Conservation (phyloP, 257 asterid genomes). For the Cruciata laevipes region DNA sequence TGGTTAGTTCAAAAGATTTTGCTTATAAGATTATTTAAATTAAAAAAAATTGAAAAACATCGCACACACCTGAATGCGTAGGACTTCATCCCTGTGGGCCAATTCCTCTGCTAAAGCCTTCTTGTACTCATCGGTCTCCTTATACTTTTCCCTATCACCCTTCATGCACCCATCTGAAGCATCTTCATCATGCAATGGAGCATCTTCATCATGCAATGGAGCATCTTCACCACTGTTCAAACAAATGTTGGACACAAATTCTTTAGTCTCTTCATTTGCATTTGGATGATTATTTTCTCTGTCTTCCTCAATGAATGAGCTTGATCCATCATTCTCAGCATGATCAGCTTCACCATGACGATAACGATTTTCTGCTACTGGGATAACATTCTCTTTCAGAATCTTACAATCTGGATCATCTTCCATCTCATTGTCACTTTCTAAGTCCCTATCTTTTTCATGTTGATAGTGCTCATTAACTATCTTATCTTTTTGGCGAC, state of each 20-base stretch:
- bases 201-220: slow-evolving; percentile 16
- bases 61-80: slow-evolving; percentile 61
- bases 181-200: slow-evolving; percentile 13
- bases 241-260: slow-evolving; percentile 14
- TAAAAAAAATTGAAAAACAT: neutral
- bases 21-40: neutral
- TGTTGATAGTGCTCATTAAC: slow-evolving; percentile 18
- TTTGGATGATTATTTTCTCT: neutral
- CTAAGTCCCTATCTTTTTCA: slow-evolving; percentile 19
- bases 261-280: slow-evolving; percentile 9
- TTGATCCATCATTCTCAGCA: slow-evolving; percentile 18
- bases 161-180: slow-evolving; percentile 26
- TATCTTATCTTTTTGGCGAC: slow-evolving; percentile 19
- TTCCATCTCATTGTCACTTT: slow-evolving; percentile 18
- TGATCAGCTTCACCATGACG: slow-evolving; percentile 13
- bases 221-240: slow-evolving; percentile 24
- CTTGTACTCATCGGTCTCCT: slow-evolving; percentile 87
- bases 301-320: slow-evolving; percentile 12
- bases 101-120: slow-evolving; percentile 69
- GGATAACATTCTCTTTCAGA: slow-evolving; percentile 18
- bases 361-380: slow-evolving; percentile 7
- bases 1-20: neutral
- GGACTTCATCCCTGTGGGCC: slow-evolving; percentile 60
- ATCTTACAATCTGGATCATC: slow-evolving; percentile 19
- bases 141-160: slow-evolving; percentile 57